These are phyloP conservation scores for Globisporangium cederbergense DNA, from an alignment of 352 stramenopile genomes.

Conservation along the genomic window DNA sequence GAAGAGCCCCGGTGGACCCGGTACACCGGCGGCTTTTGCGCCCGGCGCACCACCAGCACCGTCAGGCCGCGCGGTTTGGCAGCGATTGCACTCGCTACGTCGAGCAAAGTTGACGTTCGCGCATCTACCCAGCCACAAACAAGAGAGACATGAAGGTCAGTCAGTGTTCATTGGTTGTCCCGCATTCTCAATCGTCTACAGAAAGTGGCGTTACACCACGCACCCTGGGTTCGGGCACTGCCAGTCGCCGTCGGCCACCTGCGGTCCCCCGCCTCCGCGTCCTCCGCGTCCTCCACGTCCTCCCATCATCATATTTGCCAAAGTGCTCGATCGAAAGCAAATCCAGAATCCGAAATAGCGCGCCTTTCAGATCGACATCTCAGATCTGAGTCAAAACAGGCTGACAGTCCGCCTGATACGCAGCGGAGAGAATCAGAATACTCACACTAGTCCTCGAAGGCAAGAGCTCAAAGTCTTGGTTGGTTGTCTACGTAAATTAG, in stretches of 20 bases:
- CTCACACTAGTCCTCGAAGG: too few relatives aligned
- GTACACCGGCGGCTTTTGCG: conserved; percentile 25
- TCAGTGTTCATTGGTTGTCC: background rate
- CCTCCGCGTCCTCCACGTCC: conserved; percentile 30
- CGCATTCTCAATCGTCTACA: background rate
- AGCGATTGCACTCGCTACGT: conserved; percentile 77
- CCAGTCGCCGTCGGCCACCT: conserved; percentile 73
- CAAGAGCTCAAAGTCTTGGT: too few relatives aligned
- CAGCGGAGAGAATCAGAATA: too few relatives aligned
- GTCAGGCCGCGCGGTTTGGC: conserved; percentile 61
- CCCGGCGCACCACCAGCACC: conserved; percentile 20
- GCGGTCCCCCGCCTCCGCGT: conserved; percentile 41
- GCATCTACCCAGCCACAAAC: conserved; percentile 38
- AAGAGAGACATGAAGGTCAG: background rate
- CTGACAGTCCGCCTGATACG: too few relatives aligned
- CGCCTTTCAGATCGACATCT: background rate
- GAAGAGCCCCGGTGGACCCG: conserved; percentile 72
- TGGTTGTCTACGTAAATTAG: background rate
- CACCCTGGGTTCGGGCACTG: conserved; percentile 78
- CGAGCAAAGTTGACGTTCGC: conserved; percentile 85
- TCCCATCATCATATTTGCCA: conserved; percentile 26
- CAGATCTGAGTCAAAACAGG: conserved; percentile 15
- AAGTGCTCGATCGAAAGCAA: background rate
- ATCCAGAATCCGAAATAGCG: background rate
- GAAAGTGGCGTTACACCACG: background rate